A percentile compares a stretch with the other conserved stretches of the same genome.
Conservation (phyloP, 2,329 filamentous ascomycete genomes). For the Pyrenophora teres region DNA sequence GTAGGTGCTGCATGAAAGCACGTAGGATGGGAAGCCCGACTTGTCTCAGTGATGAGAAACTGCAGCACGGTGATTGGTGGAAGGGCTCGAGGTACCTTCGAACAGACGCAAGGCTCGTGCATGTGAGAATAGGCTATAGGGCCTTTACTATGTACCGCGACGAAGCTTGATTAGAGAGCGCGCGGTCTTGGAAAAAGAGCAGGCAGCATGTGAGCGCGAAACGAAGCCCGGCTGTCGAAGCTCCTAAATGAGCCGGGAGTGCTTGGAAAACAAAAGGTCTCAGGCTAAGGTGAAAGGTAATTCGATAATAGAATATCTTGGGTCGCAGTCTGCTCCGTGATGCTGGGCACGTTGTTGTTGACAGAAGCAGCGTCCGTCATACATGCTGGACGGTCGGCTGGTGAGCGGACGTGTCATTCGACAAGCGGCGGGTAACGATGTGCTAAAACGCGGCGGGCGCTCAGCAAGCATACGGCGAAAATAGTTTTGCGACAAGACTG, state of each 20-base stretch:
- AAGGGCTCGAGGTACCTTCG: constrained; percentile 17
- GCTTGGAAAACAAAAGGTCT: background rate
- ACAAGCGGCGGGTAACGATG: constrained; percentile 14
- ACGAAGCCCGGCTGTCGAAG: background rate
- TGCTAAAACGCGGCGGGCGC: constrained; percentile 15
- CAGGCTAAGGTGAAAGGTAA: background rate
- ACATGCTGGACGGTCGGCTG: constrained; percentile 20
- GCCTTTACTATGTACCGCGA: constrained; percentile 13
- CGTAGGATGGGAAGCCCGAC: constrained; percentile 1
- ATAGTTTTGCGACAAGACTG: constrained; percentile 2
- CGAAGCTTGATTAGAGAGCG: constrained; percentile 7
- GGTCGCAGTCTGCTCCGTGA: constrained; percentile 6
- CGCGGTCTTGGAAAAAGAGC: constrained; percentile 6
- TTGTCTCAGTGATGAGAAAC: constrained; percentile 42
- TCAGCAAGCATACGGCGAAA: constrained; percentile 9
- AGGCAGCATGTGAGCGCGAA: constrained; percentile 1
- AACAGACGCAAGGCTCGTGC: constrained; percentile 21
- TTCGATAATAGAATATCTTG: background rate
- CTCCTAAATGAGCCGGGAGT: background rate
- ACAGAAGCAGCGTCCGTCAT: constrained; percentile 29
- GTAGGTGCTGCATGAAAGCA: background rate
- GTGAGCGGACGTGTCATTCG: constrained; percentile 15
- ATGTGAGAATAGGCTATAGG: constrained; percentile 30
- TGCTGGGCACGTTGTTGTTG: constrained; percentile 13
- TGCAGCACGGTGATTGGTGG: constrained; percentile 39